Evolutionary conservation across 306 rosid genomes (phyloP), one percentile per base, ranked within the genome.

Genomic region (Quercus agrifolia): DNA sequence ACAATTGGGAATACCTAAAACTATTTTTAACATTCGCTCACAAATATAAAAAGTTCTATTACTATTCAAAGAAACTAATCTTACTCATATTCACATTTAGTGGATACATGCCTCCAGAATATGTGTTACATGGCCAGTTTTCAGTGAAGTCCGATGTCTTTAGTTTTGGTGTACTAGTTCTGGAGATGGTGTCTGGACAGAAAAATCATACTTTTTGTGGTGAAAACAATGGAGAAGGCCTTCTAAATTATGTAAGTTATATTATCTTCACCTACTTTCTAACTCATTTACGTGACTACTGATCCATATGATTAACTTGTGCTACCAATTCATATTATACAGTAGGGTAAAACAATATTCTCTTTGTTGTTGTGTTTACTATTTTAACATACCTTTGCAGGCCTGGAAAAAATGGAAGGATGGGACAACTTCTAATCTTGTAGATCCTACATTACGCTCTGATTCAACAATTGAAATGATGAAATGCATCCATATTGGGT

Each of bases 401-500:
- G 80, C 67, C 31, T 81, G 77, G 84, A 5, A 12, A 57, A 21
- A 30, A 2, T 74, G 77, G 68, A 57, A 0, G n/a, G 56, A 74
- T 20, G 77, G 77, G 21, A 74, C 28, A 6, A 12, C 63, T 57
- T 57, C 15, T 19, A 57, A 57, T 8, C 20, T 57, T 57, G 4
- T 20, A 9, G 63, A 57, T 57, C 4, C 63, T 4, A 5, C 12
- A 8, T 2, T 57, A 2, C 10, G 68, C 35, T 30, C 11, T 35
- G 20, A 66, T 10, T 44, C 67, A 1, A n/a, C 74, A 15, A 17
- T 3, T 41, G 74, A 38, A 23, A 54, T 54, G 1, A 10, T 83
- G 56, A 86, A 80, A 79, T 86, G 82, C 49, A 41, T 83, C 31
- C 81, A 76, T 41, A 77, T 85, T n/a, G 82, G 74, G 10, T 21